These are phyloP conservation scores for Jaenimonas drosophilae DNA, from an alignment of 208 protist species.

Conservation along the genomic window DNA sequence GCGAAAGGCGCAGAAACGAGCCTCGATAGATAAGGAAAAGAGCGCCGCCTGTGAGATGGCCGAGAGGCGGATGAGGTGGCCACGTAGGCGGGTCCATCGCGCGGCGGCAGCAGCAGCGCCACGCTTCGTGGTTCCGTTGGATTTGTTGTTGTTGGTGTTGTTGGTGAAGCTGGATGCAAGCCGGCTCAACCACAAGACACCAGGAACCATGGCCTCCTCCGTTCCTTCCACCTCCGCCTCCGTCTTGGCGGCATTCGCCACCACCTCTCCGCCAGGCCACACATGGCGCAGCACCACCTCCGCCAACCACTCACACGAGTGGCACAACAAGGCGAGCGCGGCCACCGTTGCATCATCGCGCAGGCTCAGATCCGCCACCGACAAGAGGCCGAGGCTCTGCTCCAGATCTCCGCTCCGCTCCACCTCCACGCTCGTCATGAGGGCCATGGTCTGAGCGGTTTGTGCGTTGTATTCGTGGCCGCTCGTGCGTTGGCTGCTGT, in stretches of 20 bases:
- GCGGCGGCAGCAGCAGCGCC: not conserved
- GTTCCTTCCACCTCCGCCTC: not conserved
- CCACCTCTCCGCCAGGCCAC: conserved; percentile 20
- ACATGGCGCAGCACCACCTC: conserved; percentile 28
- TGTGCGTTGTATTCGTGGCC: conserved; percentile 54
- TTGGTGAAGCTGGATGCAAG: not conserved
- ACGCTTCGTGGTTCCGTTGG: not conserved
- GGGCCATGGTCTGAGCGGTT: conserved; percentile 14
- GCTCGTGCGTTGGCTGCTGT: conserved; percentile 62
- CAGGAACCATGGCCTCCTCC: not conserved
- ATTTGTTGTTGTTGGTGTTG: not conserved
- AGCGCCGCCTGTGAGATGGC: conserved; percentile 64
- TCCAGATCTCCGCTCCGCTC: conserved; percentile 16
- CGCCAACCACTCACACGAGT: conserved; percentile 78
- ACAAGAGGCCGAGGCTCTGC: conserved; percentile 25
- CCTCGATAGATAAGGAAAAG: conserved; percentile 75
- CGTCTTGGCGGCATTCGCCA: conserved; percentile 3
- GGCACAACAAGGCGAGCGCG: conserved; percentile 54
- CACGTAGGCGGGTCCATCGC: conserved; percentile 21
- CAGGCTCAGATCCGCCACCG: conserved; percentile 42
- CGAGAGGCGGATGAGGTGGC: conserved; percentile 53
- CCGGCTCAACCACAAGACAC: not conserved
- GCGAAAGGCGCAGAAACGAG: conserved; percentile 65
- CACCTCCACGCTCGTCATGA: conserved; percentile 14
- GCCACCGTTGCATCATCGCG: conserved; percentile 53